Evolutionary conservation across 108 stramenopile species (phyloP), one percentile per base, ranked within the genome.

Genomic region (Cylindrotheca fusiformis): DNA sequence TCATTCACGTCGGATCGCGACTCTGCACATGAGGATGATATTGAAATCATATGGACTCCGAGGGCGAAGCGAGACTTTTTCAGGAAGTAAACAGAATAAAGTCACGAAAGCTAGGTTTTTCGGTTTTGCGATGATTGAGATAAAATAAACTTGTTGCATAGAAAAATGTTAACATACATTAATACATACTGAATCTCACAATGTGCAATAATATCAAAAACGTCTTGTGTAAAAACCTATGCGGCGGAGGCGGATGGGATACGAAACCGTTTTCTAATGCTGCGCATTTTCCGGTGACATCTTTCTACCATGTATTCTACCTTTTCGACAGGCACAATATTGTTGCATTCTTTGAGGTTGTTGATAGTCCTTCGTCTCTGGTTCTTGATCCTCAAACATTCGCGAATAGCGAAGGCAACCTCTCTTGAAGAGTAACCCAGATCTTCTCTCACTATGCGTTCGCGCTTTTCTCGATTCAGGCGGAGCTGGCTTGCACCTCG

Each of bases 291-390:
- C 19, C 80, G 41, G 46, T 52, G 54, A 32, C 52, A 52, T n/a
- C 30, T 68, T 55, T 87, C 85, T 45, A 77, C 19, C 56, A 60
- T 32, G 52, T 83, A 80, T 44, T 87, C 85, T n/a, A 81, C 54
- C 32, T 47, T 72, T 52, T 54, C 48, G 14, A 41, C 36, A 14
- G 6, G 6, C 36, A 41, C 14, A 41, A 41, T 6, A 41, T 41
- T 41, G 36, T 6, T n/a, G n/a, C n/a, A n/a, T 14, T 60, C 71
- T 1, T 55, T 49, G n/a, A 87, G 53, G 45, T 87, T 87, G 31
- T 83, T 77, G 12, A 78, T 74, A 18, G 85, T 87, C 45, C 75
- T 74, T 24, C 76, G 61, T 18, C 85, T 52, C 41, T 70, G 69
- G 46, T 74, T 82, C 80, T 87, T 87, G 3, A 68, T 69, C 66